Evolutionary conservation across 306 rosid genomes (phyloP).

Genomic region (Glycine tomentella): DNA sequence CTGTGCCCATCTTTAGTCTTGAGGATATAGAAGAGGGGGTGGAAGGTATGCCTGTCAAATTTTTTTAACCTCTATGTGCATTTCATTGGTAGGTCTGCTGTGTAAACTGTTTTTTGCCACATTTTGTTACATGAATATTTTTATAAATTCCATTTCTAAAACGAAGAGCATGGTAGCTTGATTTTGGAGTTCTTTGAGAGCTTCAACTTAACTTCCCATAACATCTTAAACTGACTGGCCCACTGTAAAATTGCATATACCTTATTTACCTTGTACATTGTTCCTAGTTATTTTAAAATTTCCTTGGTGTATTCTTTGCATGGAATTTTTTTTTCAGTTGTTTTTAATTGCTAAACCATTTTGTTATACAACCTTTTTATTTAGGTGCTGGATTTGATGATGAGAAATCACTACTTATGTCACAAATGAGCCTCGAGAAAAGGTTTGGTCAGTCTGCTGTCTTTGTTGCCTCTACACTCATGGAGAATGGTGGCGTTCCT

Average conservation of each 20-base stretch:
- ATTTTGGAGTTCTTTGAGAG: conserved; percentile 14
- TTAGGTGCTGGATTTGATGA: conserved; percentile 90
- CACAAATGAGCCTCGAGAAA: conserved; percentile 92
- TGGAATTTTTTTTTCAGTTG: conserved; percentile 9
- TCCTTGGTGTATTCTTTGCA: conserved; percentile 5
- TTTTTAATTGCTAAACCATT: conserved; percentile 10
- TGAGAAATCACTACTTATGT: conserved; percentile 82
- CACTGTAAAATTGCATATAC: conserved; percentile 10
- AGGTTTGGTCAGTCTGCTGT: conserved; percentile 91
- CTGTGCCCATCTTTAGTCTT: conserved; percentile 79
- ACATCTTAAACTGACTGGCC: conserved; percentile 4
- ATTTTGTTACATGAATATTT: conserved; percentile 20
- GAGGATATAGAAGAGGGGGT: conserved; percentile 93
- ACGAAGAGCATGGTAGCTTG: conserved; percentile 15
- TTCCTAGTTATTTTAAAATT: background rate
- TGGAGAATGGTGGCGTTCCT: conserved; percentile 97
- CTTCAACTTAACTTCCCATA: background rate
- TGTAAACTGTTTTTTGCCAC: background rate
- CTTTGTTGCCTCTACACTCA: conserved; percentile 91
- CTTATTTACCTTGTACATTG: background rate
- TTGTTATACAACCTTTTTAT: conserved; percentile 6
- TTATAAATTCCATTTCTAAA: background rate
- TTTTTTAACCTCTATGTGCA: background rate
- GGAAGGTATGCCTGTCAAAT: conserved; percentile 62
- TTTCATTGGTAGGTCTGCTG: conserved; percentile 11